A percentile compares a stretch with the other conserved stretches of the same genome.
Evolutionary conservation across 768 basidiomycete genomes (phyloP).

Genomic region (Boletus sp.): DNA sequence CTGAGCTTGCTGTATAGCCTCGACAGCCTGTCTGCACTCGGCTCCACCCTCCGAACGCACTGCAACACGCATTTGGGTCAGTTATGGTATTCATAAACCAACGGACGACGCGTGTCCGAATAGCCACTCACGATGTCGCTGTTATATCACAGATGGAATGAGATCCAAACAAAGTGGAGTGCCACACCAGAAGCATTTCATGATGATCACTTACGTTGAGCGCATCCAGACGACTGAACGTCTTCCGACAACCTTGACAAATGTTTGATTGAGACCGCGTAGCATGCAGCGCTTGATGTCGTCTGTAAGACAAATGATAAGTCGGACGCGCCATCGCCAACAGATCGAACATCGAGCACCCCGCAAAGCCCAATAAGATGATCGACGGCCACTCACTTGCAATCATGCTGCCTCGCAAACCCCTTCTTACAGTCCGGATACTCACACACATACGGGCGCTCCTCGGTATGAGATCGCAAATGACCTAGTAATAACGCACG

Average conservation of each 20-base stretch:
- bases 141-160: slow-evolving; percentile 27
- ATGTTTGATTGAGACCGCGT: slow-evolving; percentile 80
- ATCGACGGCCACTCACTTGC: slow-evolving; percentile 65
- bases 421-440: slow-evolving; percentile 94
- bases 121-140: slow-evolving; percentile 70
- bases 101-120: slow-evolving; percentile 22
- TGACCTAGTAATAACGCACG: slow-evolving; percentile 54
- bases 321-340: background rate
- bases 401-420: slow-evolving; percentile 94
- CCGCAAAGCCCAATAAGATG: background rate
- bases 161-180: slow-evolving; percentile 21
- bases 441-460: slow-evolving; percentile 89
- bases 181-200: slow-evolving; percentile 27
- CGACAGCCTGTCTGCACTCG: slow-evolving; percentile 56
- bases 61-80: slow-evolving; percentile 33
- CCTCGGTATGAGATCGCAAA: slow-evolving; percentile 92
- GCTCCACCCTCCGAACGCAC: slow-evolving; percentile 85
- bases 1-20: slow-evolving; percentile 35
- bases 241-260: slow-evolving; percentile 91
- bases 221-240: slow-evolving; percentile 91
- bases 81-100: slow-evolving; percentile 22
- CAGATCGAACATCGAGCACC: background rate
- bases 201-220: slow-evolving; percentile 71
- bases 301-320: slow-evolving; percentile 40
- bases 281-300: slow-evolving; percentile 87